These are phyloP conservation scores for Monosporascus sp. DNA, from an alignment of 2,329 filamentous ascomycete species.

Conservation along the genomic window DNA sequence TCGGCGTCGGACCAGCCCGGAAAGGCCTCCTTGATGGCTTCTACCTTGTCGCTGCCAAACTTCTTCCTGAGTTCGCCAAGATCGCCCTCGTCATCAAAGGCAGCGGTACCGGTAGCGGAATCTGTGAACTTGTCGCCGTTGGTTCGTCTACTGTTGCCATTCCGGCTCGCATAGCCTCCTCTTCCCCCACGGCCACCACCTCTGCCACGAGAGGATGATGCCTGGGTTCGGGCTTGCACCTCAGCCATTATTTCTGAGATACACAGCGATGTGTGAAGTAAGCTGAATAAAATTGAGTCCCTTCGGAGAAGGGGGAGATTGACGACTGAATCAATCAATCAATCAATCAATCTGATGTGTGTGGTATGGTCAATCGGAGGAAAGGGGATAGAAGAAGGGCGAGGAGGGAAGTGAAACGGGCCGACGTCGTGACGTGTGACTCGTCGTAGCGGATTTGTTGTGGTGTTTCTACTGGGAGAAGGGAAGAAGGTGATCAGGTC, in stretches of 20 bases:
- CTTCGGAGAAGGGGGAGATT: conserved; percentile 23
- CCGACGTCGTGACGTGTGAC: background rate
- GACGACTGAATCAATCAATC: conserved; percentile 6
- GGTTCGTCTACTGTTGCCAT: conserved; percentile 45
- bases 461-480: background rate
- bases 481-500: background rate
- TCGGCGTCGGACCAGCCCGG: conserved; percentile 94
- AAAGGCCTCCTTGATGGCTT: conserved; percentile 86
- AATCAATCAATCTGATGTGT: background rate
- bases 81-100: conserved; percentile 77
- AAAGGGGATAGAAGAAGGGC: background rate
- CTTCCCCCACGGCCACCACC: conserved; percentile 82
- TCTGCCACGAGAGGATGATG: conserved; percentile 77
- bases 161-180: conserved; percentile 65
- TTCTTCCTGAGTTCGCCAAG: conserved; percentile 88
- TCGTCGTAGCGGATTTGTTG: background rate
- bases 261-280: conserved; percentile 26
- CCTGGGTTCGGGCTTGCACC: conserved; percentile 69
- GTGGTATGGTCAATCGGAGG: background rate
- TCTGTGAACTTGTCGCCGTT: conserved; percentile 68
- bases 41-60: conserved; percentile 67
- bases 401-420: background rate
- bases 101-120: conserved; percentile 36
- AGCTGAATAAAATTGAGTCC: conserved; percentile 20
- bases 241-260: conserved; percentile 74